phyloP scores from a whole-genome alignment of 495 filamentous ascomycete species.

The Penicillium atrosanguineum region DNA sequence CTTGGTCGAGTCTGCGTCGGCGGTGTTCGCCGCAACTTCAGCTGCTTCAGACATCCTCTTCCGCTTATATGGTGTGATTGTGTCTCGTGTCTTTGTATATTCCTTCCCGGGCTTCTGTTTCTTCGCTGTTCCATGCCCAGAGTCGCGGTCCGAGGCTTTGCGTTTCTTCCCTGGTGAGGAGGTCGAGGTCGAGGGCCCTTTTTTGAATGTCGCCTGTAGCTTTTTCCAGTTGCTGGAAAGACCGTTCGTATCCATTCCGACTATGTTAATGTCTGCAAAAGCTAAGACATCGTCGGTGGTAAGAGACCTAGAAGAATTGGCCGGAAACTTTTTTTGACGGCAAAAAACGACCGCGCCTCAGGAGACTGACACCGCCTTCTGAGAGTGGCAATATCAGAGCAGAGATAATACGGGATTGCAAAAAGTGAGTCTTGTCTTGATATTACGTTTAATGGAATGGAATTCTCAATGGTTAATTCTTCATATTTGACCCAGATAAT shows the following conservation, averaged over 20 bases:
- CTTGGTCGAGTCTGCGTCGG: constrained; percentile 9
- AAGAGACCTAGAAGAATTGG: background rate
- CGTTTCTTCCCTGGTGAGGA: constrained; percentile 23
- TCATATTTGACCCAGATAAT: background rate
- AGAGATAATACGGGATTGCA: background rate
- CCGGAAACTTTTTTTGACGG: constrained; percentile 18
- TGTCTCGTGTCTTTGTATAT: constrained; percentile 18
- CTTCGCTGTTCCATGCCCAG: constrained; percentile 34
- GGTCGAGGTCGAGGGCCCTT: constrained; percentile 31
- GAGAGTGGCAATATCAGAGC: background rate
- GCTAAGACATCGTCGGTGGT: constrained; percentile 6
- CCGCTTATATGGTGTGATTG: constrained; percentile 20
- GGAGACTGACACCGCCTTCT: constrained; percentile 9
- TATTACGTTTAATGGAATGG: background rate
- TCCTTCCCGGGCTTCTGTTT: constrained; percentile 34
- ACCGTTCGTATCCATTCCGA: constrained; percentile 44
- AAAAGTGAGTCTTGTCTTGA: background rate
- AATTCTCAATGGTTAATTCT: background rate
- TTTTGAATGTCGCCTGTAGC: constrained; percentile 62
- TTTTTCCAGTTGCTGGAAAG: constrained; percentile 72
- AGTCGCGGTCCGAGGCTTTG: constrained; percentile 37
- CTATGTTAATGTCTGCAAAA: constrained; percentile 4
- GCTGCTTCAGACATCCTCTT: constrained; percentile 34
- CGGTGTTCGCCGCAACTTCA: constrained; percentile 7
- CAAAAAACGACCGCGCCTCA: constrained; percentile 9